Base-by-base conservation (phyloP, 108 stramenopile genomes). In the Aurantiochytrium sp. region DNA sequence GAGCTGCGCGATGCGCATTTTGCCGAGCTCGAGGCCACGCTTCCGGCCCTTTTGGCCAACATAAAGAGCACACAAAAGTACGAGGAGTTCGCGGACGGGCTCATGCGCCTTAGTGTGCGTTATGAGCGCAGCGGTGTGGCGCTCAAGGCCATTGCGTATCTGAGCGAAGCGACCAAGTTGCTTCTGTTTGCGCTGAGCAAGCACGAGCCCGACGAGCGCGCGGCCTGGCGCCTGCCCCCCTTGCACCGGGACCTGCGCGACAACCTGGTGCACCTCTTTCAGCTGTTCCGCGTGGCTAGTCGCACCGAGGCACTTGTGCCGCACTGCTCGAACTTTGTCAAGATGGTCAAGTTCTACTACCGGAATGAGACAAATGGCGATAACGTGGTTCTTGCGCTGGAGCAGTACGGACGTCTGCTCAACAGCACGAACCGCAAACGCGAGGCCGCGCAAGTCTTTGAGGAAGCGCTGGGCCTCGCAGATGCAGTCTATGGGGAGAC, bases 271-370 rank as follows among this genome's bases (percentile, higher is more conserved):
- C 73, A 48, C 24, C 73, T 81, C 73, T 81, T 81, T 30, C 73
- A 81, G 17, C 73, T 81, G 6, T 48, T 81, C 24, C 45, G 42
- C 8, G n/a, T 42, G 39, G 73, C 19, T 39, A 30, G 24, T 41
- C 21, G 12, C 6, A 6, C 39, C 2, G 73, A 81, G 39, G 45
- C 73, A 48, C 73, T 81, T 41, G 45, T 81, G n/a, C 36, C 39
- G 73, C 73, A 41, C 12, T 81, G 73, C 73, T 41, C 73, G 17
- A 81, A 48, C 45, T 81, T 81, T 48, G 73, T 81, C 21, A 81
- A 81, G 30, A 81, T 81, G 73, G 73, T 81, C 73, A 3, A 42
- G 24, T 81, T 81, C 24, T 81, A 48, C 3, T 81, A 81, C 45
- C 73, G 42, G 10, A 65, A 65, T 27, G 73, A 81, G 1, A 81